Conservation (phyloP, 2,329 filamentous ascomycete genomes). For the Sphaerulina vaccinii region DNA sequence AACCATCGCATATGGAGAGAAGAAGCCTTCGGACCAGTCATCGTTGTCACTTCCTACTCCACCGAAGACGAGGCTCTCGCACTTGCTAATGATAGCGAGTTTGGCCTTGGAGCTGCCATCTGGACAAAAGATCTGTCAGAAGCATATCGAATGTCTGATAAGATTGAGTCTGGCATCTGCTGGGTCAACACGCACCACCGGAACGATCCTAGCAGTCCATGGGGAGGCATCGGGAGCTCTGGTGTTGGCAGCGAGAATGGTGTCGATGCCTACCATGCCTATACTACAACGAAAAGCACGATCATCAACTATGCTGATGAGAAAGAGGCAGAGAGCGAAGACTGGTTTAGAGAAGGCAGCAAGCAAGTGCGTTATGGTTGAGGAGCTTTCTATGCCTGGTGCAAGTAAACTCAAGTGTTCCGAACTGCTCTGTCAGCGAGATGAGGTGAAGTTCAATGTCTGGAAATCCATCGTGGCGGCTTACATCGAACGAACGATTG, state of each 20-base stretch:
- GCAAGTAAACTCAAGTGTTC: no score
- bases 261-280: conserved; percentile 50
- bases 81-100: conserved; percentile 52
- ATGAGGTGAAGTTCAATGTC: no score
- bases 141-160: conserved; percentile 51
- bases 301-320: conserved; percentile 66
- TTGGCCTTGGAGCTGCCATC: conserved; percentile 52
- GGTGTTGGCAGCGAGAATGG: conserved; percentile 74
- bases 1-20: conserved; percentile 43
- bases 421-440: no score
- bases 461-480: no score
- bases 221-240: conserved; percentile 63
- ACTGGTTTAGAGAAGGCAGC: conserved; percentile 65
- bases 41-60: conserved; percentile 46
- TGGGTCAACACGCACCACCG: conserved; percentile 64
- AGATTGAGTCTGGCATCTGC: conserved; percentile 66
- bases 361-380: conserved; percentile 62
- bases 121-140: conserved; percentile 53
- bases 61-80: conserved; percentile 45
- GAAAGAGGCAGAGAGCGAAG: conserved; percentile 55
- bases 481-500: no score
- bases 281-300: conserved; percentile 60
- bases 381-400: no score
- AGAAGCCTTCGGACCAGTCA: conserved; percentile 48
- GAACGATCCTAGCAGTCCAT: conserved; percentile 69